Evolutionary conservation across 768 basidiomycete species (phyloP).

Genomic region (Tephrocybe sp.): DNA sequence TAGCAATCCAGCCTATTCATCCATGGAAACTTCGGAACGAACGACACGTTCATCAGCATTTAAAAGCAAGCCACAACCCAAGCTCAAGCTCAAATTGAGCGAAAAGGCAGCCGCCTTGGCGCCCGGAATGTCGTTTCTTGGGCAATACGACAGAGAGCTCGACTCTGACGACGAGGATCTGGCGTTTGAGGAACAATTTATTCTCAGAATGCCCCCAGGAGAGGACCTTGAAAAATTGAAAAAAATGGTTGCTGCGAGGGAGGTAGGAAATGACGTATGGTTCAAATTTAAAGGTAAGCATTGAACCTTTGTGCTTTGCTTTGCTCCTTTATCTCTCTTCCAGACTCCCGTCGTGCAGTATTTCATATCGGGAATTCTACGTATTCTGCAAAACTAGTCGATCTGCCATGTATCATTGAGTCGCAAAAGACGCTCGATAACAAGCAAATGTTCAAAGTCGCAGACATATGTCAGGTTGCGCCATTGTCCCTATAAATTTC

Average conservation of each 20-base stretch:
- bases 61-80: conserved; percentile 58
- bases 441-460: conserved; percentile 98
- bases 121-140: conserved; percentile 85
- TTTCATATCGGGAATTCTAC: conserved; percentile 81
- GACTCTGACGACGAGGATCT: conserved; percentile 95
- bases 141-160: conserved; percentile 89
- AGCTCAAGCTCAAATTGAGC: conserved; percentile 85
- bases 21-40: conserved; percentile 41
- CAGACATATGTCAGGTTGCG: conserved; percentile 92
- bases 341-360: conserved; percentile 87
- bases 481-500: conserved; percentile 1
- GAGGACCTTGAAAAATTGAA: conserved; percentile 76
- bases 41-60: conserved; percentile 55
- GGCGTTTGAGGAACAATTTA: conserved; percentile 96
- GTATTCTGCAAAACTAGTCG: conserved; percentile 92
- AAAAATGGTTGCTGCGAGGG: conserved; percentile 79
- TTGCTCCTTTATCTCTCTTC: conserved; percentile 2
- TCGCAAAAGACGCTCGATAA: conserved; percentile 94
- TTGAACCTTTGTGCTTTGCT: neutral
- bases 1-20: conserved; percentile 23
- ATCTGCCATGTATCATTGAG: conserved; percentile 91
- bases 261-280: conserved; percentile 83
- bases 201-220: conserved; percentile 83
- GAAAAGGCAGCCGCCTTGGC: conserved; percentile 79
- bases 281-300: conserved; percentile 93